Evolutionary conservation across 495 filamentous ascomycete genomes (phyloP), one percentile per base, ranked within the genome.

Genomic region (Endocarpon pusillum): DNA sequence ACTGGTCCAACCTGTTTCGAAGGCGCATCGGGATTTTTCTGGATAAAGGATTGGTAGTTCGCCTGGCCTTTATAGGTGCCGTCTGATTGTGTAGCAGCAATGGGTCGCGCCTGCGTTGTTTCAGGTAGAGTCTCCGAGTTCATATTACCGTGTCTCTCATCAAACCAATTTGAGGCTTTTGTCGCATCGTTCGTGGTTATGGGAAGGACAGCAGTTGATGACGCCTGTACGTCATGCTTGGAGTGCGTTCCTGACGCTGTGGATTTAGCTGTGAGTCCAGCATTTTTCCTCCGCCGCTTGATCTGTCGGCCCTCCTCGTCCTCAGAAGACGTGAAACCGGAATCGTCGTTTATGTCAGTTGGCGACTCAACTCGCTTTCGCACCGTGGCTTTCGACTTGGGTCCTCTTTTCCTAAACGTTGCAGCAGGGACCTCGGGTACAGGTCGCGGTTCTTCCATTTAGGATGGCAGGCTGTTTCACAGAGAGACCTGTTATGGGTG

Each of bases 91-190:
- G 46, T 33, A 26, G 48, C 21, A 27, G 20, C 8, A 30, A 21
- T 1, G 39, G 45, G 31, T 19, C 46, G 51, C 5, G 52, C 33
- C 34, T 70, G 58, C 10, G 78, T 78, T 15, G 65, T 71, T 9
- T 78, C 78, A 10, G 82, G 60, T 0, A 83, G 60, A 36, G 64
- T 71, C 50, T 71, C 73, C 9, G 61, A 54, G 30, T 60, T 72
- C 19, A 76, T 43, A 11, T 56, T 55, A 11, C 53, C 43, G 2
- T 40, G 37, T 15, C 53, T 47, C 33, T 86, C 78, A 40, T 85
- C 83, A 55, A 79, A 89, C 84, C 85, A 94, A 50, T 91, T 80
- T n/a, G 68, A 73, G 15, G 71, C 67, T 42, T 91, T 94, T 3
- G 89, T 96, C n/a, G 89, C 89, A 48, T 94, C 87, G 49, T 85